Conservation (phyloP, 805 yeast genomes). For the Teunomyces cretensis region DNA sequence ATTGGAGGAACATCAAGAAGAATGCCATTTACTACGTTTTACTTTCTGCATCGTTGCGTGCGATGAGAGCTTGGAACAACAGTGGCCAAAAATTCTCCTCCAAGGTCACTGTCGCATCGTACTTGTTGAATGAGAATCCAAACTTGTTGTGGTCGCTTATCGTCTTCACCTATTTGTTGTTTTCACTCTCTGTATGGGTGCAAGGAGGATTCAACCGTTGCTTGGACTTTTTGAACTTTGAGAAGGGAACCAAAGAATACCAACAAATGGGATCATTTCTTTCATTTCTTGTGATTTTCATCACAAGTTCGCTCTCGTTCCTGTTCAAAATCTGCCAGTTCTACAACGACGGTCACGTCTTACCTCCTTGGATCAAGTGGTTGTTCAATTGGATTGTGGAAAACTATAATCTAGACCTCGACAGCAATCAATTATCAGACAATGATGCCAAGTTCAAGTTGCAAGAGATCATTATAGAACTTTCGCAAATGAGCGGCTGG, state of each 20-base stretch:
- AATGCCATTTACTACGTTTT: conserved; percentile 4
- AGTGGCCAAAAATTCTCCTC: conserved; percentile 80
- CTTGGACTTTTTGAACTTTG: conserved; percentile 12
- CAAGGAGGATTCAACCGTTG: conserved; percentile 28
- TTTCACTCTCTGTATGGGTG: conserved; percentile 17
- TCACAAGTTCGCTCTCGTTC: conserved; percentile 46
- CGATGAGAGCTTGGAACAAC: conserved; percentile 80
- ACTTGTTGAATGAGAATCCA: conserved; percentile 31
- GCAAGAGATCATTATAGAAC: conserved; percentile 22
- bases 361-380: conserved; percentile 42
- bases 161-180: conserved; percentile 34
- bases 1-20: background rate
- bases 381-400: conserved; percentile 29
- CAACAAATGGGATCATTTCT: conserved; percentile 26
- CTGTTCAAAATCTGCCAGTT: conserved; percentile 58
- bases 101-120: conserved; percentile 36
- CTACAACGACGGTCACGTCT: conserved; percentile 50
- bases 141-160: conserved; percentile 50
- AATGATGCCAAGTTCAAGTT: conserved; percentile 13
- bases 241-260: conserved; percentile 6
- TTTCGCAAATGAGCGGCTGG: conserved; percentile 25
- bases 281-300: conserved; percentile 47
- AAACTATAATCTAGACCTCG: conserved; percentile 25
- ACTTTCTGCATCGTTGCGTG: conserved; percentile 44
- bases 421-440: conserved; percentile 8